These are phyloP conservation scores for Brassica rapa DNA, from an alignment of 345 rosid species.

Conservation along the genomic window DNA sequence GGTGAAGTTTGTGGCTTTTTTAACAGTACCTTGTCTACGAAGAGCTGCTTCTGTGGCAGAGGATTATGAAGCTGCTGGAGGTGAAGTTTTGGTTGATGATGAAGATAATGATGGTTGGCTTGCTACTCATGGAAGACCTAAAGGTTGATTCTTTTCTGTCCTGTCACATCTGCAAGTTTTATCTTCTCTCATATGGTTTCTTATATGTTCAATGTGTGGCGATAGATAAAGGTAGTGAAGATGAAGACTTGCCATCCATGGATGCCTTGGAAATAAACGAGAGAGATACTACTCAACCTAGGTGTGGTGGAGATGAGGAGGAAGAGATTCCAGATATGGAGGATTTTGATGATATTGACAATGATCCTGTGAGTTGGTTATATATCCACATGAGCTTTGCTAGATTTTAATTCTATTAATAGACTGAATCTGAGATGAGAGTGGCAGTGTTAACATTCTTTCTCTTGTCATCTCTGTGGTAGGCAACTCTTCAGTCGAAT, in stretches of 20 bases:
- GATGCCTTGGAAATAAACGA: slow-evolving; percentile 66
- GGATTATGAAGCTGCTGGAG: slow-evolving; percentile 92
- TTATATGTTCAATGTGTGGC: neutral
- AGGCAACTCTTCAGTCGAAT: slow-evolving; percentile 85
- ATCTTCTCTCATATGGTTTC: neutral
- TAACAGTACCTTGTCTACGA: slow-evolving; percentile 76
- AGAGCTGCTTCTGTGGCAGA: slow-evolving; percentile 88
- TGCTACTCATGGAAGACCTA: slow-evolving; percentile 95
- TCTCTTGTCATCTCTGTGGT: slow-evolving; percentile 23
- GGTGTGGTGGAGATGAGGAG: slow-evolving; percentile 62
- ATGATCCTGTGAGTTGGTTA: slow-evolving; percentile 65
- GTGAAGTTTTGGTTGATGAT: slow-evolving; percentile 82
- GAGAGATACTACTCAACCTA: slow-evolving; percentile 46
- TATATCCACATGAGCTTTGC: neutral
- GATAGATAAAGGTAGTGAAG: slow-evolving; percentile 59
- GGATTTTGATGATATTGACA: slow-evolving; percentile 70
- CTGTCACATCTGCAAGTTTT: neutral
- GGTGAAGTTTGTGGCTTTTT: neutral
- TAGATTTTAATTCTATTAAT: neutral
- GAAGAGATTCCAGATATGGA: slow-evolving; percentile 92
- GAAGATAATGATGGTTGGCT: slow-evolving; percentile 96
- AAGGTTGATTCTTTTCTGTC: slow-evolving; percentile 48
- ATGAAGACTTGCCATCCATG: slow-evolving; percentile 86
- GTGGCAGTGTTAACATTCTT: neutral
- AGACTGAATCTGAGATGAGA: neutral